A percentile compares a stretch with the other conserved stretches of the same genome.
Evolutionary conservation across 768 basidiomycete genomes (phyloP).

Genomic region (Leucosporidium creatinivorum): DNA sequence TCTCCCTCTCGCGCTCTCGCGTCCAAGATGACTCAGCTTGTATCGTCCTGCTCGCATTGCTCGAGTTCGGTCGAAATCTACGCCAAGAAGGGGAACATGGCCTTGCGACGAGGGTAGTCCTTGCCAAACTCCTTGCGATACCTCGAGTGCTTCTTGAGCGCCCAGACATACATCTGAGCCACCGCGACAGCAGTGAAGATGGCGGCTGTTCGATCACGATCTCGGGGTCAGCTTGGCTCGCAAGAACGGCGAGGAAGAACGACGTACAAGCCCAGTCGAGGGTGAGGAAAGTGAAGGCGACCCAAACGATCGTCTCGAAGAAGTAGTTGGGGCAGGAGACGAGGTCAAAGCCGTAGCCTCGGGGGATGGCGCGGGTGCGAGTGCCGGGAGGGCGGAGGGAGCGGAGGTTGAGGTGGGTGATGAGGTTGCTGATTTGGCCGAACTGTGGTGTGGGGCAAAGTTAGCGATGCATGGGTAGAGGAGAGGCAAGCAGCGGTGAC

Average conservation of each 20-base stretch:
- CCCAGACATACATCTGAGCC: conserved; percentile 76
- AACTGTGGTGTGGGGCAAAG: conserved; percentile 50
- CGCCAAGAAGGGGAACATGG: conserved; percentile 28
- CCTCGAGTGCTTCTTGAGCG: conserved; percentile 73
- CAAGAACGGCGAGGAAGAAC: not conserved
- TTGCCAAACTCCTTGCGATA: conserved; percentile 93
- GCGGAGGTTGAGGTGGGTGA: conserved; percentile 73
- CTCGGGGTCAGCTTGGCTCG: not conserved
- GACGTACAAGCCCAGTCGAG: conserved; percentile 63
- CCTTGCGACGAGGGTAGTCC: conserved; percentile 68
- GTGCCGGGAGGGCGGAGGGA: conserved; percentile 68
- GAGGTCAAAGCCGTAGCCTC: conserved; percentile 84
- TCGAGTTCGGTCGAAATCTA: not conserved
- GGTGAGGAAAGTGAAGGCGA: conserved; percentile 64
- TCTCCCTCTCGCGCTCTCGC: too few relatives aligned
- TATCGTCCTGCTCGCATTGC: too few relatives aligned
- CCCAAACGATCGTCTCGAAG: conserved; percentile 77
- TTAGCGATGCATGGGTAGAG: not conserved
- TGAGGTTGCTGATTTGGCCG: conserved; percentile 74
- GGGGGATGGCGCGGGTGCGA: conserved; percentile 72
- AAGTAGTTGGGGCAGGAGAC: conserved; percentile 90
- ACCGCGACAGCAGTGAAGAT: conserved; percentile 59
- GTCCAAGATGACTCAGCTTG: too few relatives aligned
- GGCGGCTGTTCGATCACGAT: conserved; percentile 36
- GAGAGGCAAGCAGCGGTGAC: conserved; percentile 36